Base-by-base conservation (phyloP, 441 rosid genomes). In the Isatis lusitanica region DNA sequence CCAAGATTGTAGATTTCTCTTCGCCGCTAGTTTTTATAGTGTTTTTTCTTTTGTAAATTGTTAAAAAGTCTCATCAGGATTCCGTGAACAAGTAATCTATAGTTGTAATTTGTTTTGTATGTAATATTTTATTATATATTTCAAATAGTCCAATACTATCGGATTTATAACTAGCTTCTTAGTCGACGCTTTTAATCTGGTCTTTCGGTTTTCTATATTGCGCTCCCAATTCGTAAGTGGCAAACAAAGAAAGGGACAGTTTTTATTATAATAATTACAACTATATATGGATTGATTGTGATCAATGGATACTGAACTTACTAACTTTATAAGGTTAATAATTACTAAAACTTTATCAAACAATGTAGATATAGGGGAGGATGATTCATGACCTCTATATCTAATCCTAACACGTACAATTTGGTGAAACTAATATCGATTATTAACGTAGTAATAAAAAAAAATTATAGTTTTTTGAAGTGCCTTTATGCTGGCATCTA, bases 201-300 rank as follows among this genome's bases (percentile, higher is more conserved):
- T 52, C 16, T 21, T 28, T 61, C 16, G 44, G 24, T 75, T 53
- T 62, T 58, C 4, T 68, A 35, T 33, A 60, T 75, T 52, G 57
- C 70, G 74, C 70, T 50, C 21, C 71, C 28, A 66, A 48, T 30
- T 38, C 66, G 36, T 44, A 68, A 75, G 79, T 75, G 79, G 79
- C 74, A 68, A 75, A 62, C 79, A 75, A 53, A 62, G 64, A 69
- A 24, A 68, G 24, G 18, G 51, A 42, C 58, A 53, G 9, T 3
- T 43, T 33, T 62, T 52, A 33, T 52, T 68, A 62, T 42, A 52
- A 68, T 75, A 75, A 43, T 15, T 53, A 40, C 55, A 74, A 48
- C 40, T 51, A 40, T n/a, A n/a, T n/a, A n/a, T 31, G 35, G 42
- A 66, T 39, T 28, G 61, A 64, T 58, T 44, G 31, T 43, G n/a